Evolutionary conservation across 805 yeast genomes (phyloP).

Genomic region (Komagataella kurtzmanii): DNA sequence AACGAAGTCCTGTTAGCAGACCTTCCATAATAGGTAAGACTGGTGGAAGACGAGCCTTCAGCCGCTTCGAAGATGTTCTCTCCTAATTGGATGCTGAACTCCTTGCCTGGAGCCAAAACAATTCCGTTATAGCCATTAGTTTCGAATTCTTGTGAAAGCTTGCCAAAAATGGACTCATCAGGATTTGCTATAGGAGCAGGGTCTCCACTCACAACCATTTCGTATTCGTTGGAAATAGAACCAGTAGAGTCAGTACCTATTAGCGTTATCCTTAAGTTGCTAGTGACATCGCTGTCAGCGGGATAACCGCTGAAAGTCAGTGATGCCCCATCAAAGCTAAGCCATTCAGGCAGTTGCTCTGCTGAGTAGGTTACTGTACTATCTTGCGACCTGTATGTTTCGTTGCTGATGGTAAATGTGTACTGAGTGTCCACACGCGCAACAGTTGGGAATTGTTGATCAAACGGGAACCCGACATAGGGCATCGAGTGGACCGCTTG

Average conservation of each 20-base stretch:
- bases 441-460: slow-evolving; percentile 76
- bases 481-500: slow-evolving; percentile 28
- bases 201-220: slow-evolving; percentile 44
- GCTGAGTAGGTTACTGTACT: slow-evolving; percentile 41
- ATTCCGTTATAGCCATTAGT: slow-evolving; percentile 70
- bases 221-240: slow-evolving; percentile 32
- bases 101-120: slow-evolving; percentile 57
- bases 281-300: slow-evolving; percentile 25
- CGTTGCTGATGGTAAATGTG: slow-evolving; percentile 51
- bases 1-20: slow-evolving; percentile 75
- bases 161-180: slow-evolving; percentile 29
- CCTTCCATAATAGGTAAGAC: slow-evolving; percentile 66
- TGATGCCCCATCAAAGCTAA: slow-evolving; percentile 48
- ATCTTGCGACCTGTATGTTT: slow-evolving; percentile 45
- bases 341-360: slow-evolving; percentile 61
- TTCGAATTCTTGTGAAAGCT: slow-evolving; percentile 50
- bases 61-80: slow-evolving; percentile 39
- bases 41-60: slow-evolving; percentile 28
- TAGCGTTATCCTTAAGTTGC: slow-evolving; percentile 34
- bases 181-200: slow-evolving; percentile 38
- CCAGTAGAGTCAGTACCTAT: slow-evolving; percentile 55
- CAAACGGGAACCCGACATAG: slow-evolving; percentile 60
- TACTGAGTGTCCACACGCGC: slow-evolving; percentile 59
- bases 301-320: slow-evolving; percentile 66
- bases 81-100: slow-evolving; percentile 54